A percentile compares a stretch with the other conserved stretches of the same genome.
Evolutionary conservation across 139 green algal species (phyloP).

Genomic region (Closterium sp.): DNA sequence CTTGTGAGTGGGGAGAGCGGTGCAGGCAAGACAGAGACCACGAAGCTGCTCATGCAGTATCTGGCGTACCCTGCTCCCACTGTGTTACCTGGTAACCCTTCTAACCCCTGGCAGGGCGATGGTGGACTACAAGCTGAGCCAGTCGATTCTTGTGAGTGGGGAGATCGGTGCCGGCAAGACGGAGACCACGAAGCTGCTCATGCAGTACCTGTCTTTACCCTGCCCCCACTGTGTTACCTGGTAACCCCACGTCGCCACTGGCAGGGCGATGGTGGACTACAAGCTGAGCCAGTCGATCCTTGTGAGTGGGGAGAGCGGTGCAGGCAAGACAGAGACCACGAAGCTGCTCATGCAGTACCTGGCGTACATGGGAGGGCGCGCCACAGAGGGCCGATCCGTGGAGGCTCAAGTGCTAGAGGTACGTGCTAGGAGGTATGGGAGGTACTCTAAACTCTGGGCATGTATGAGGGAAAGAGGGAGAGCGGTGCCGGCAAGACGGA

Average conservation of each 20-base stretch:
- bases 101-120: too few relatives aligned
- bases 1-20: too few relatives aligned
- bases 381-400: slow-evolving; percentile 32
- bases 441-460: neutral
- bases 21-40: too few relatives aligned
- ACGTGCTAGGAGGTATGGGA: neutral
- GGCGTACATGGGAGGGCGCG: slow-evolving; percentile 72
- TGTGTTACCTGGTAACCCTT: too few relatives aligned
- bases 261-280: slow-evolving; percentile 52
- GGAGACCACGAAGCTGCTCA: too few relatives aligned
- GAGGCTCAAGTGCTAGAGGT: slow-evolving; percentile 54
- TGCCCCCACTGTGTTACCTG: slow-evolving; percentile 64
- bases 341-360: slow-evolving; percentile 99
- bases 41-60: too few relatives aligned
- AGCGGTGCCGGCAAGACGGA: slow-evolving; percentile 98
- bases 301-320: slow-evolving; percentile 85
- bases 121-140: too few relatives aligned
- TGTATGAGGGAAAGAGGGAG: neutral
- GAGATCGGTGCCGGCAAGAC: too few relatives aligned
- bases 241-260: neutral
- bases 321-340: slow-evolving; percentile 98
- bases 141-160: too few relatives aligned
- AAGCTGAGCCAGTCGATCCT: slow-evolving; percentile 58
- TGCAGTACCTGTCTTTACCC: slow-evolving; percentile 99
- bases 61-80: too few relatives aligned